Conservation (phyloP, 345 rosid species). For the Turnera subulata region DNA sequence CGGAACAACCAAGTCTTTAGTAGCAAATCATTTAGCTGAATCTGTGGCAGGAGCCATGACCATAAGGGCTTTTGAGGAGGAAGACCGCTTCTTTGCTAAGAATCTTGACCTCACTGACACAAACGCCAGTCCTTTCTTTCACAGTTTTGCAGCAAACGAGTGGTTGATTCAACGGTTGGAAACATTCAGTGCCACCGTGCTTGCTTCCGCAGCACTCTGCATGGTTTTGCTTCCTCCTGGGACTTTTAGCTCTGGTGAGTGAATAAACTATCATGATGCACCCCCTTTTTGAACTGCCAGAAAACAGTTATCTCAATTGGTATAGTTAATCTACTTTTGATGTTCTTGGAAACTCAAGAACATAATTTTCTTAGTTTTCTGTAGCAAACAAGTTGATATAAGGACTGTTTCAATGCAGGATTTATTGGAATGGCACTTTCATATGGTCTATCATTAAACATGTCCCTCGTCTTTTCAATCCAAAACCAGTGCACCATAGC, state of each 20-base stretch:
- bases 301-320: too few species aligned
- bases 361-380: slow-evolving; percentile 2
- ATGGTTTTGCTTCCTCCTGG: slow-evolving; percentile 95
- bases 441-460: slow-evolving; percentile 82
- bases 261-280: neutral
- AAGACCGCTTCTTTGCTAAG: slow-evolving; percentile 74
- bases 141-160: slow-evolving; percentile 82
- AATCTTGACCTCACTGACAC: slow-evolving; percentile 64
- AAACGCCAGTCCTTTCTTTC: slow-evolving; percentile 91
- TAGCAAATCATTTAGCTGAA: slow-evolving; percentile 93
- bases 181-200: slow-evolving; percentile 62
- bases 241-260: slow-evolving; percentile 77
- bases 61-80: slow-evolving; percentile 84
- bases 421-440: slow-evolving; percentile 98
- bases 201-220: slow-evolving; percentile 85
- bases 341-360: neutral
- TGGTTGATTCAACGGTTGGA: slow-evolving; percentile 92
- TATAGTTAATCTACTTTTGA: neutral
- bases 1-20: slow-evolving; percentile 85
- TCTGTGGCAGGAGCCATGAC: slow-evolving; percentile 88
- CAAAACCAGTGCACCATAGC: slow-evolving; percentile 86
- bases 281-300: too few species aligned
- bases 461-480: slow-evolving; percentile 66
- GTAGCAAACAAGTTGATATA: neutral
- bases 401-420: slow-evolving; percentile 42